Conservation (phyloP, 164 flowering plant species). For the Macadamia integrifolia region DNA sequence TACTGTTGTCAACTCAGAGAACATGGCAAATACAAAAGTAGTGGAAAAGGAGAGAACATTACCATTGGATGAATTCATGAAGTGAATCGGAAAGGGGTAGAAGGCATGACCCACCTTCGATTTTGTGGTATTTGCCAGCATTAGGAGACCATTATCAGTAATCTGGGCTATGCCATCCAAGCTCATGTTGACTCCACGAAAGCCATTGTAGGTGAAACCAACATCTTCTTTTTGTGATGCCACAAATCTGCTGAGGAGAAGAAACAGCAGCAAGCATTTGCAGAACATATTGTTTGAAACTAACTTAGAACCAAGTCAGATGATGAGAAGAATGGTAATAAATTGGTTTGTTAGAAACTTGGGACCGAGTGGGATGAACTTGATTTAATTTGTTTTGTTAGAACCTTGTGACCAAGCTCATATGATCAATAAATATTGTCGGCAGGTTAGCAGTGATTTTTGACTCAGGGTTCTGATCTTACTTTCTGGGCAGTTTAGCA, state of each 20-base stretch:
- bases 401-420: too few relatives aligned
- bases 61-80: neutral
- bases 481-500: too few relatives aligned
- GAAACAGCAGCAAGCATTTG: neutral
- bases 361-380: too few relatives aligned
- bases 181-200: constrained; percentile 9
- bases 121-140: neutral
- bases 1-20: neutral
- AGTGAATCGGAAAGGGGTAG: neutral
- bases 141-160: neutral
- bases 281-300: too few relatives aligned
- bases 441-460: too few relatives aligned
- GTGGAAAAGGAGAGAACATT: neutral
- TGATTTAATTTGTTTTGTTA: too few relatives aligned
- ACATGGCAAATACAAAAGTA: constrained; percentile 4
- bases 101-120: neutral
- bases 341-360: too few relatives aligned
- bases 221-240: neutral
- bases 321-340: too few relatives aligned
- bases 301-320: too few relatives aligned
- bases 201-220: constrained; percentile 20
- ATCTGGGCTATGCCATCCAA: neutral
- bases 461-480: too few relatives aligned
- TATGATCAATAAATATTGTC: too few relatives aligned
- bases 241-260: too few relatives aligned